Evolutionary conservation across 306 rosid genomes (phyloP).

Genomic region (Cucurbita argyrosperma): DNA sequence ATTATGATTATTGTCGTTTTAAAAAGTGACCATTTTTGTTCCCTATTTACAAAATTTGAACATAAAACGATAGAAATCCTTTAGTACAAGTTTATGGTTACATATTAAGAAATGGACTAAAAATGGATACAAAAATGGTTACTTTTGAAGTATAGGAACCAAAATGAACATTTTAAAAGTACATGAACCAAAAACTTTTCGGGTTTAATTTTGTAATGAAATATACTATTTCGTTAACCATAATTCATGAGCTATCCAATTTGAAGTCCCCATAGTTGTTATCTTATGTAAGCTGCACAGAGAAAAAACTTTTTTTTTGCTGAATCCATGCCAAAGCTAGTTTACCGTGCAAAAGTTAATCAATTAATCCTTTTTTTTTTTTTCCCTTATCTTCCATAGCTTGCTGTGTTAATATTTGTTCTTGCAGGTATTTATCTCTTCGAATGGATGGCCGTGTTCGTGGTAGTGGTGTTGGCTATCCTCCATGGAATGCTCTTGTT

Average conservation of each 20-base stretch:
- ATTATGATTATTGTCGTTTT: too few relatives aligned
- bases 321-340: not conserved
- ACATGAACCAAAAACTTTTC: too few relatives aligned
- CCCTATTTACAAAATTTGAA: not conserved
- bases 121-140: not conserved
- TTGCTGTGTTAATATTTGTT: not conserved
- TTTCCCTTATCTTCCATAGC: not conserved
- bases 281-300: not conserved
- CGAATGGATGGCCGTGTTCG: slow-evolving; percentile 91
- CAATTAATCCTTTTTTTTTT: not conserved
- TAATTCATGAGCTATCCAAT: not conserved
- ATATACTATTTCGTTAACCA: not conserved
- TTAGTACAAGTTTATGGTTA: not conserved
- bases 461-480: slow-evolving; percentile 88
- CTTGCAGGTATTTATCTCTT: slow-evolving; percentile 64
- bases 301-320: not conserved
- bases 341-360: not conserved
- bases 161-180: too few relatives aligned
- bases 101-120: not conserved
- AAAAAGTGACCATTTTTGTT: too few relatives aligned
- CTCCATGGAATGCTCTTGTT: slow-evolving; percentile 95
- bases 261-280: not conserved
- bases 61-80: not conserved
- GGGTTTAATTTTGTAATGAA: not conserved
- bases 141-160: not conserved